Evolutionary conservation across 148 eudicot genomes (phyloP).

Genomic region (Euryodendron excelsum): DNA sequence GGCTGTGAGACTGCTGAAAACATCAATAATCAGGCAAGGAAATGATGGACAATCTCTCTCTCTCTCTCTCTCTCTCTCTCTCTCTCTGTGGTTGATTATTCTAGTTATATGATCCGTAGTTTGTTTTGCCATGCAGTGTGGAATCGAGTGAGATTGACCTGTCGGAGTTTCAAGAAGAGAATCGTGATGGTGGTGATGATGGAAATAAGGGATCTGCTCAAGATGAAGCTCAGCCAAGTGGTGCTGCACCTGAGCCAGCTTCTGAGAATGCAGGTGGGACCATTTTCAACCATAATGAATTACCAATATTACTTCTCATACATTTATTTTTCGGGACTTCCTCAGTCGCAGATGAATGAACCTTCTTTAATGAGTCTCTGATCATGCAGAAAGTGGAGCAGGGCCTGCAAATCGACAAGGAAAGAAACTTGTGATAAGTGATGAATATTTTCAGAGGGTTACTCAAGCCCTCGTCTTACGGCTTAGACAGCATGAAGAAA

Average conservation of each 20-base stretch:
- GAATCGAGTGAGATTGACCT: slow-evolving; percentile 93
- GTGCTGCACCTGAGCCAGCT: slow-evolving; percentile 41
- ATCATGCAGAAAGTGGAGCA: slow-evolving; percentile 51
- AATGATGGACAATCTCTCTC: neutral
- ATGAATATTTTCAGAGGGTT: slow-evolving; percentile 88
- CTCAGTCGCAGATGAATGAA: neutral
- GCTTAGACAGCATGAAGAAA: slow-evolving; percentile 84
- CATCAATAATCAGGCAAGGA: slow-evolving; percentile 82
- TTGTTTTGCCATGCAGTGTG: slow-evolving; percentile 61
- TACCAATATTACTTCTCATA: neutral
- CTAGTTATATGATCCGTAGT: neutral
- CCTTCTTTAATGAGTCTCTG: neutral
- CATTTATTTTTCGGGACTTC: neutral
- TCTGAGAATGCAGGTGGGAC: slow-evolving; percentile 46
- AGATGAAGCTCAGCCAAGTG: slow-evolving; percentile 37
- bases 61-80: neutral
- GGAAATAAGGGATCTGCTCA: slow-evolving; percentile 36
- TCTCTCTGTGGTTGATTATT: neutral
- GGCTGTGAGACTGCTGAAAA: slow-evolving; percentile 83
- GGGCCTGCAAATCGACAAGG: slow-evolving; percentile 42
- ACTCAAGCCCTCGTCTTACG: slow-evolving; percentile 88
- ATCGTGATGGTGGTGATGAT: slow-evolving; percentile 37
- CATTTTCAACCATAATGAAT: too few species aligned
- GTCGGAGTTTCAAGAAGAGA: slow-evolving; percentile 81
- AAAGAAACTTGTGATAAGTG: slow-evolving; percentile 73